Evolutionary conservation across 768 basidiomycete species (phyloP), one percentile per base, ranked within the genome.

Genomic region (Boletus pseudopeckii): DNA sequence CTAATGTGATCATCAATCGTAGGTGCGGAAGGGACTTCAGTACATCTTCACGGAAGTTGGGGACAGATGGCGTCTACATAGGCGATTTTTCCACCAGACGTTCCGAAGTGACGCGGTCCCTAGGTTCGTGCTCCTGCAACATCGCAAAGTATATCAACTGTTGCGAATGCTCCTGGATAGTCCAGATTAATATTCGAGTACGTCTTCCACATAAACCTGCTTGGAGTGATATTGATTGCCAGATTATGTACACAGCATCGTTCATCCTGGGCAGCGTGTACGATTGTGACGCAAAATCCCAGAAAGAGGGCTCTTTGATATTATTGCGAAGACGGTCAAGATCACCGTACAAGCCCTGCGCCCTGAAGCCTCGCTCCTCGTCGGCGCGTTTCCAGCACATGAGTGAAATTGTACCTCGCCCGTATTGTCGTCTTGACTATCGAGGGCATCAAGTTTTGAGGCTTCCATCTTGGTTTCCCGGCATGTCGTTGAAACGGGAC

Each of bases 161-260:
- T 65, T 77, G 38, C 60, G 62, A 13, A 64, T 62, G 15, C 62
- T 78, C 18, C 45, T 74, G 15, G 65, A 69, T 7, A 57, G 61
- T 13, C 72, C 74, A 24, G 66, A 71, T 2, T 62, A 66, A 55
- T 77, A 32, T 65, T 66, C 38, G 69, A 73, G 77, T 66, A 51
- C 18, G 55, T 40, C 30, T 38, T 39, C 14, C 37, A 24, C 38
- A 15, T 22, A 30, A 40, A n/a, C 11, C 5, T 15, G 20, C 17
- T 26, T 33, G n/a, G 34, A 24, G 2, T 34, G 44, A 48, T 22
- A 22, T 14, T 42, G 17, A 58, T 20, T 13, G 5, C 10, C 18
- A 9, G 33, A 30, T 13, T 14, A 33, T 38, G 24, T 66, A 60
- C 40, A 63, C 63, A 7, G 46, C 54, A 28, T 63, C 63, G 1